Evolutionary conservation across 2,329 filamentous ascomycete species (phyloP), one percentile per base, ranked within the genome.

Genomic region (Madurella fahalii): DNA sequence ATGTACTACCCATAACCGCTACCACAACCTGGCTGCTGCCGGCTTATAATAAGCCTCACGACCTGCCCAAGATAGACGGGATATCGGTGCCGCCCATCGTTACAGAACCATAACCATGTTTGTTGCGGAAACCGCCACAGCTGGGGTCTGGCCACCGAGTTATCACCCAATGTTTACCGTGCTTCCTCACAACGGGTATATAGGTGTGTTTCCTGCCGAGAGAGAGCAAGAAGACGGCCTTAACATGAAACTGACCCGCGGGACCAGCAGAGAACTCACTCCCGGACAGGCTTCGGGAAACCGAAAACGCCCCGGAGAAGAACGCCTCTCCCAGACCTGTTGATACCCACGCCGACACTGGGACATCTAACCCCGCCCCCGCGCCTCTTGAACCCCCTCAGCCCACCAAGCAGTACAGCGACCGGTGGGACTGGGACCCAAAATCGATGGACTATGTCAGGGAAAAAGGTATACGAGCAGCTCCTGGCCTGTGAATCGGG

Each of bases 361-460:
- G 16, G 4, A 15, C 44, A 9, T 17, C 53, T 9, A 25, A 25
- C 25, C n/a, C 44, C 1, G 13, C 18, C 8, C 16, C 4, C 13
- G 9, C 11, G 4, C 9, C 42, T 9, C 39, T 32, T 20, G 42
- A 52, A 12, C 34, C 47, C 31, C 48, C 12, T 2, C 47, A 15
- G 18, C 45, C 32, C 16, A 20, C 31, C 34, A 54, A 43, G 45
- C 44, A 54, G 39, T 56, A 59, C 17, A 51, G 51, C 11, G 41
- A 32, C n/a, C 47, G 18, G n/a, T 59, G 57, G 57, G 45, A 43
- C 3, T 59, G 56, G 56, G 45, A 52, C 30, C 1, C 17, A 2
- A 46, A 44, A 4, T 16, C 4, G 1, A 18, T 30, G 2, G 56
- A 58, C 25, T 58, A 53, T 25, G 42, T 56, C 12, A 31, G 43